phyloP scores from a whole-genome alignment of 2,329 filamentous ascomycete genomes.

The Fusarium penzigii region DNA sequence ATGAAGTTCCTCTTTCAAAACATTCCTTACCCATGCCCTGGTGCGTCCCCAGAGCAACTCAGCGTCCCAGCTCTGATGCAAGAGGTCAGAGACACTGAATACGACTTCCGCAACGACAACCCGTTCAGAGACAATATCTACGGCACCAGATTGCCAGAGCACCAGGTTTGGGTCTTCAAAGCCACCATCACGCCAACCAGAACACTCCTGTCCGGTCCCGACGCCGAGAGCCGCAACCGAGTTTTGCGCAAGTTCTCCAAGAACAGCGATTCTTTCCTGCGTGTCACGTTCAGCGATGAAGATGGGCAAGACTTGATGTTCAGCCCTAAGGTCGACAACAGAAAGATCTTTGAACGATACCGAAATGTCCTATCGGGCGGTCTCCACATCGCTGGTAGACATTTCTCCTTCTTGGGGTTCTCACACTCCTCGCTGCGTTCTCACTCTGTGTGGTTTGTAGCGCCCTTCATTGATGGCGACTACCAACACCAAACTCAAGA shows the following conservation, averaged over 20 bases:
- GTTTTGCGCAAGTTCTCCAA: conserved; percentile 66
- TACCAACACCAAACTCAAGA: conserved; percentile 37
- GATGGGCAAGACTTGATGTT: conserved; percentile 64
- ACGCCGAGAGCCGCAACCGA: conserved; percentile 68
- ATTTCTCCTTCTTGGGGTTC: conserved; percentile 72
- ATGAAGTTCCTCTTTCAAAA: conserved; percentile 53
- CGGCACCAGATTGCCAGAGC: conserved; percentile 31
- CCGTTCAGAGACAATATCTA: conserved; percentile 27
- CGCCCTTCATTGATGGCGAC: conserved; percentile 44
- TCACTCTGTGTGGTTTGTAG: conserved; percentile 68
- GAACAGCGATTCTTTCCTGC: conserved; percentile 63
- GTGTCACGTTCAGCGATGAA: conserved; percentile 75
- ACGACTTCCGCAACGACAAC: conserved; percentile 31
- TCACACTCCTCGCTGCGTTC: conserved; percentile 76
- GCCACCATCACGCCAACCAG: conserved; percentile 61
- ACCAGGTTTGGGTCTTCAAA: conserved; percentile 55
- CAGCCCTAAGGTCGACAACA: conserved; percentile 49
- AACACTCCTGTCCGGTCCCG: conserved; percentile 59
- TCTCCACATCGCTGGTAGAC: conserved; percentile 63
- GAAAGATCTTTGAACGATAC: conserved; percentile 60
- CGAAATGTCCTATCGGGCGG: conserved; percentile 57
- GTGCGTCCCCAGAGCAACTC: conserved; percentile 45
- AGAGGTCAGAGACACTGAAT: conserved; percentile 43
- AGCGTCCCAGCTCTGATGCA: conserved; percentile 42
- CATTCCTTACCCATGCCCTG: conserved; percentile 57